phyloP scores from a whole-genome alignment of 768 basidiomycete genomes.

The Suillus cothurnatus region DNA sequence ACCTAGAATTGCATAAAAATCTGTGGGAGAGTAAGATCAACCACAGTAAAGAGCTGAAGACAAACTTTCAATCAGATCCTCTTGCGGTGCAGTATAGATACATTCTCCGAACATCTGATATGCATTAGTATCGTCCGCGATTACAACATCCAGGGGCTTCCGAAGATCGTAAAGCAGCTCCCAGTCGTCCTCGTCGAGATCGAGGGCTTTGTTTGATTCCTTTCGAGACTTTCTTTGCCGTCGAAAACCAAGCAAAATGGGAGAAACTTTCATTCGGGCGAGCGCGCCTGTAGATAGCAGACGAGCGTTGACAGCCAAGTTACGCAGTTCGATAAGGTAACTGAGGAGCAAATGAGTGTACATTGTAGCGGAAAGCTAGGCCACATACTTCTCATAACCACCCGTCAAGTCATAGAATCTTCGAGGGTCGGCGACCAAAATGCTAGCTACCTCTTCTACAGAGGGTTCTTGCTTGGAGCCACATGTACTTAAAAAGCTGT shows the following conservation, averaged over 20 bases:
- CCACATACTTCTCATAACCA: constrained; percentile 64
- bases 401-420: constrained; percentile 73
- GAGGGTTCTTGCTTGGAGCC: constrained; percentile 89
- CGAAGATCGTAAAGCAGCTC: constrained; percentile 74
- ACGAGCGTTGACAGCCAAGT: constrained; percentile 75
- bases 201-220: constrained; percentile 23
- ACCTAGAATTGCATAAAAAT: constrained; percentile 78
- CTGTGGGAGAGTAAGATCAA: constrained; percentile 34
- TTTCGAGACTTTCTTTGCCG: constrained; percentile 44
- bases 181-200: constrained; percentile 71
- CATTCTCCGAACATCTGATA: constrained; percentile 78
- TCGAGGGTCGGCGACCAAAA: constrained; percentile 66
- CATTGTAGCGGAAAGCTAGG: neutral
- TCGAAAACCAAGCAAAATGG: constrained; percentile 76
- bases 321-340: constrained; percentile 80
- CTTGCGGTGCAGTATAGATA: constrained; percentile 82
- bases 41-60: neutral
- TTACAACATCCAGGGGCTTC: constrained; percentile 67
- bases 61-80: constrained; percentile 85
- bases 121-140: constrained; percentile 85
- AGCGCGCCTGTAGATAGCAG: constrained; percentile 51
- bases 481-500: constrained; percentile 82
- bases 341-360: constrained; percentile 39
- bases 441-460: constrained; percentile 76
- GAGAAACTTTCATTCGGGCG: constrained; percentile 64